These are phyloP conservation scores for Chernovozyma aurita DNA, from an alignment of 1,139 yeast genomes.

Conservation along the genomic window DNA sequence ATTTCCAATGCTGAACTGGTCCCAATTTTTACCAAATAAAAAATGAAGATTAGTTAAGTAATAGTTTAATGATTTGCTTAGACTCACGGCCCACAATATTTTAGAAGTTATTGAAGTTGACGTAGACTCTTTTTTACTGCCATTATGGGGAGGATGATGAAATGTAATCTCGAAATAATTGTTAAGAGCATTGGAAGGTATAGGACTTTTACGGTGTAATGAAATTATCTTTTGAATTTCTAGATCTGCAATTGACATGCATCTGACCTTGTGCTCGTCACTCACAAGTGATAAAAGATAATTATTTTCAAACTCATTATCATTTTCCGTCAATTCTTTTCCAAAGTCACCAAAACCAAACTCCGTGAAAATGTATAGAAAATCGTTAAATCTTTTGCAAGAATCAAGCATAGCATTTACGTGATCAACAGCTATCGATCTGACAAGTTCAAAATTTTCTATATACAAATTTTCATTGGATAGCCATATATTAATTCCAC, in stretches of 20 bases:
- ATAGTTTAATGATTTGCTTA: slow-evolving; percentile 18
- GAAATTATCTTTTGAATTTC: slow-evolving; percentile 22
- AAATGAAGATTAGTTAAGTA: slow-evolving; percentile 16
- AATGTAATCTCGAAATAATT: neutral
- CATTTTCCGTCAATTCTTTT: neutral
- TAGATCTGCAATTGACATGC: slow-evolving; percentile 25
- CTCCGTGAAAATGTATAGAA: slow-evolving; percentile 23
- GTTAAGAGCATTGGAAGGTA: neutral
- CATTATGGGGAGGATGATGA: neutral
- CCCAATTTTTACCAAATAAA: slow-evolving; percentile 73
- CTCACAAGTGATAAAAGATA: slow-evolving; percentile 23
- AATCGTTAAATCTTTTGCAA: slow-evolving; percentile 28
- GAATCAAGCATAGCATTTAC: slow-evolving; percentile 23
- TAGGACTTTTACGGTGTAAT: slow-evolving; percentile 5
- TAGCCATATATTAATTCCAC: slow-evolving; percentile 30
- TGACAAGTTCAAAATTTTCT: slow-evolving; percentile 18
- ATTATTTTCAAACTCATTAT: slow-evolving; percentile 1
- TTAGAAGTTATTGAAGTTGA: slow-evolving; percentile 1
- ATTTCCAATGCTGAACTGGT: slow-evolving; percentile 66
- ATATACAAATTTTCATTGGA: slow-evolving; percentile 27
- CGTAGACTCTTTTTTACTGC: neutral
- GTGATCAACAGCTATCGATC: slow-evolving; percentile 17
- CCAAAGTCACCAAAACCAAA: slow-evolving; percentile 10
- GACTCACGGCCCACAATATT: slow-evolving; percentile 19
- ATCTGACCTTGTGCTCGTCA: slow-evolving; percentile 33